These are phyloP conservation scores for Pseudocercospora pini-densiflorae DNA, from an alignment of 2,329 filamentous ascomycete species.

Conservation along the genomic window DNA sequence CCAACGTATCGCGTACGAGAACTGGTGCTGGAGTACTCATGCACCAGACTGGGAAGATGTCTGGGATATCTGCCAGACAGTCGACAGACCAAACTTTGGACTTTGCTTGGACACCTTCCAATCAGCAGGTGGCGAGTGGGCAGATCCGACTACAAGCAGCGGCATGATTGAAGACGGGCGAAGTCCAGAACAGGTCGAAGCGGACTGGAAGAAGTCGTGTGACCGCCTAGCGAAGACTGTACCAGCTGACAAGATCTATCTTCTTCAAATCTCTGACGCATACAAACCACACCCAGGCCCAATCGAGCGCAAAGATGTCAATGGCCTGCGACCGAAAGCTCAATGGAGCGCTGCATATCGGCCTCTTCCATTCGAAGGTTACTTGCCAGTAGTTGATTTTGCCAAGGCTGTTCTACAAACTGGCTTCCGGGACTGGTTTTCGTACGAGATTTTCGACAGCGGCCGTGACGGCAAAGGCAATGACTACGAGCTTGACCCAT, in stretches of 20 bases:
- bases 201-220: constrained; percentile 40
- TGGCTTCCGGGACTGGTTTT: constrained; percentile 69
- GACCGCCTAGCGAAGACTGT: constrained; percentile 61
- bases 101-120: constrained; percentile 82
- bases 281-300: constrained; percentile 63
- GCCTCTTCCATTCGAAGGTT: constrained; percentile 72
- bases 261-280: constrained; percentile 76
- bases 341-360: constrained; percentile 74
- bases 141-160: constrained; percentile 67
- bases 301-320: constrained; percentile 55
- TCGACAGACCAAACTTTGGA: constrained; percentile 69
- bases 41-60: constrained; percentile 71
- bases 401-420: constrained; percentile 68
- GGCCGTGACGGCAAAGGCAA: constrained; percentile 59
- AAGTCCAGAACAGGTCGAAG: constrained; percentile 52
- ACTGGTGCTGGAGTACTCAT: constrained; percentile 80
- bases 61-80: constrained; percentile 69
- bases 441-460: constrained; percentile 71
- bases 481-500: constrained; percentile 53
- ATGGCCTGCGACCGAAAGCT: constrained; percentile 63
- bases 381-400: constrained; percentile 70
- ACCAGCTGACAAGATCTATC: constrained; percentile 71
- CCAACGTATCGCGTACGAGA: constrained; percentile 74
- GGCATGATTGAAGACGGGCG: constrained; percentile 59
- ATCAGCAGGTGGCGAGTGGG: constrained; percentile 73